These are phyloP conservation scores for Citrullus mucosospermus DNA, from an alignment of 306 rosid species.

Conservation along the genomic window DNA sequence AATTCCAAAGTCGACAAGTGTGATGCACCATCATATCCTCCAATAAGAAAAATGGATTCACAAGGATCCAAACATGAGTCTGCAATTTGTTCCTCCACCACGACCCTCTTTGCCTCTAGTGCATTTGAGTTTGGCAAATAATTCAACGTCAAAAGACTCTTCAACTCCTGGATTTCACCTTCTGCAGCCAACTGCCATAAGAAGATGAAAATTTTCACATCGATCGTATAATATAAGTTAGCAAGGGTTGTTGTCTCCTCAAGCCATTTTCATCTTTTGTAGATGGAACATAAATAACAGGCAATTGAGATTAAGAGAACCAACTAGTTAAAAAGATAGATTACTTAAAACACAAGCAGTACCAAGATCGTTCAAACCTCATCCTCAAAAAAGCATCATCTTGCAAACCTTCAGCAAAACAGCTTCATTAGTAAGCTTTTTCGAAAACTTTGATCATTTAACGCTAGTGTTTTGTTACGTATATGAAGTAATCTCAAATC, in stretches of 20 bases:
- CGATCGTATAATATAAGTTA: background rate
- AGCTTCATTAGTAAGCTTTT: background rate
- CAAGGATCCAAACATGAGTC: constrained; percentile 30
- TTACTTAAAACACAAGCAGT: background rate
- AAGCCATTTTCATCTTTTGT: background rate
- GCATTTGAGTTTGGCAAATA: constrained; percentile 17
- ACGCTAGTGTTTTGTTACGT: background rate
- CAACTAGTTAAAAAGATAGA: background rate
- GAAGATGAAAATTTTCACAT: constrained; percentile 12
- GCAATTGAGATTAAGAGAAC: background rate
- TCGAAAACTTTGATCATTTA: background rate
- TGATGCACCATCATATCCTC: constrained; percentile 59
- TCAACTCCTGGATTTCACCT: constrained; percentile 40
- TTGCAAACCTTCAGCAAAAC: background rate
- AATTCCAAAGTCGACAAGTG: constrained; percentile 38
- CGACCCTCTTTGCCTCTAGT: constrained; percentile 11
- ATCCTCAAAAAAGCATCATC: background rate
- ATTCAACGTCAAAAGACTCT: constrained; percentile 17
- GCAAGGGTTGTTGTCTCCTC: background rate
- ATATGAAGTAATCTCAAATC: background rate
- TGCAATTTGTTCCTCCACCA: constrained; percentile 15
- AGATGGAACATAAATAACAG: background rate
- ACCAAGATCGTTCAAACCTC: background rate
- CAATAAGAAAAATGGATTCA: constrained; percentile 53
- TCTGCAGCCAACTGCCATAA: constrained; percentile 29